Conservation (phyloP, 1,284 basidiomycete species). For the Trametes pubescens region DNA sequence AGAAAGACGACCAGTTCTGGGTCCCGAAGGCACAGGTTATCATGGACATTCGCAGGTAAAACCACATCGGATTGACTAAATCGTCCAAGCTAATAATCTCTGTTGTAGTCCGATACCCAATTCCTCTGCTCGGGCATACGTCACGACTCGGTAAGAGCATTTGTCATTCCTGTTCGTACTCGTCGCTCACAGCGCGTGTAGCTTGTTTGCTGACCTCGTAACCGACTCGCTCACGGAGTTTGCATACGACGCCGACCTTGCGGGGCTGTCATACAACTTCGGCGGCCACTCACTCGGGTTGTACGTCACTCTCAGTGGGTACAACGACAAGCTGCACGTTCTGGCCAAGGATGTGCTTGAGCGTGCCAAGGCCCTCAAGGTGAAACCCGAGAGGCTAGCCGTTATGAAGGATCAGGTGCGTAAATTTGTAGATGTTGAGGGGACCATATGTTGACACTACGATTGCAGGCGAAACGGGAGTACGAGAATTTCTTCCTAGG, state of each 20-base stretch:
- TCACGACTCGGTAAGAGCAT: constrained; percentile 67
- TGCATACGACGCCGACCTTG: constrained; percentile 93
- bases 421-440: not conserved
- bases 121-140: constrained; percentile 61
- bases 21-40: constrained; percentile 86
- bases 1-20: constrained; percentile 97
- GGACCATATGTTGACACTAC: constrained; percentile 1
- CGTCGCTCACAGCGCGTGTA: constrained; percentile 40
- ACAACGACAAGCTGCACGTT: constrained; percentile 93
- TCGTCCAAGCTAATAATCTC: not conserved
- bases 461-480: constrained; percentile 66
- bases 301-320: constrained; percentile 80
- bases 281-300: constrained; percentile 75
- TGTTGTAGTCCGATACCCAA: constrained; percentile 59
- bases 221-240: constrained; percentile 92
- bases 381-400: constrained; percentile 78
- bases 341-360: constrained; percentile 82
- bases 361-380: constrained; percentile 72
- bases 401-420: constrained; percentile 88
- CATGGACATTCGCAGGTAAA: constrained; percentile 75
- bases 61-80: not conserved
- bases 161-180: not conserved
- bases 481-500: constrained; percentile 91
- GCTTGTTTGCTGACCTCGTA: constrained; percentile 89
- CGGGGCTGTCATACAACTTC: constrained; percentile 86